Percentiles rank a stretch among this genome's conserved stretches.
Conservation (phyloP, 208 protist species). For the Wallacemonas collosoma region DNA sequence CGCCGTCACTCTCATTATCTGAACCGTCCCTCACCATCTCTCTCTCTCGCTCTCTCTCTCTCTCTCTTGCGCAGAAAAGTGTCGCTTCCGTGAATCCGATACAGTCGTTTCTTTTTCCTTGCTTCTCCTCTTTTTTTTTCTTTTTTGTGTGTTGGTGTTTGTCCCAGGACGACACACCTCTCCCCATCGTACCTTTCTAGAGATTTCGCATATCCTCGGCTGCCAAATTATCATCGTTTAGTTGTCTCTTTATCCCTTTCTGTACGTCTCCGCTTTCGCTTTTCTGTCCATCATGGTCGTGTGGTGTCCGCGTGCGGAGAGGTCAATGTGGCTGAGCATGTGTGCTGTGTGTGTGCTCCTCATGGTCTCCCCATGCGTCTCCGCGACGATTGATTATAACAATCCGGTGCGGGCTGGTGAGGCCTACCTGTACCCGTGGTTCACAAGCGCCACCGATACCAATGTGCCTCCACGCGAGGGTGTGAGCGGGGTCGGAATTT, state of each 20-base stretch:
- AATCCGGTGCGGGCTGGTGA: background rate
- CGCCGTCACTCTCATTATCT: too few relatives aligned
- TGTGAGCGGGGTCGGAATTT: conserved; percentile 36
- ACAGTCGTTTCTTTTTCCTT: background rate
- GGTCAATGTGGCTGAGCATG: background rate
- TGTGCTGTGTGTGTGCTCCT: background rate
- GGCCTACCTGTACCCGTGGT: conserved; percentile 39
- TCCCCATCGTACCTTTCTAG: background rate
- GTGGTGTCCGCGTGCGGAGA: background rate
- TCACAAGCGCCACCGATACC: conserved; percentile 13
- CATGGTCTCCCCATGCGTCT: background rate
- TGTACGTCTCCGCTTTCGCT: background rate
- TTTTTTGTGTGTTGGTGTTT: background rate
- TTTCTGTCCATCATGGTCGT: background rate
- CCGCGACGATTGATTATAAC: conserved; percentile 21
- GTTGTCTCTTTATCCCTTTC: background rate
- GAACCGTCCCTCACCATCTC: background rate
- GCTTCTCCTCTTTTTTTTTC: conserved; percentile 1
- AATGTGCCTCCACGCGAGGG: conserved; percentile 35
- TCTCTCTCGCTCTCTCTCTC: background rate
- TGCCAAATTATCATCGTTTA: conserved; percentile 2
- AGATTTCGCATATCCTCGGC: background rate
- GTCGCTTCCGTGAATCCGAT: background rate
- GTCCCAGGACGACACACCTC: background rate
- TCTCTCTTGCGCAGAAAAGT: background rate